These are phyloP conservation scores for Eucalyptus dawsonii DNA, from an alignment of 345 rosid species.

Conservation along the genomic window DNA sequence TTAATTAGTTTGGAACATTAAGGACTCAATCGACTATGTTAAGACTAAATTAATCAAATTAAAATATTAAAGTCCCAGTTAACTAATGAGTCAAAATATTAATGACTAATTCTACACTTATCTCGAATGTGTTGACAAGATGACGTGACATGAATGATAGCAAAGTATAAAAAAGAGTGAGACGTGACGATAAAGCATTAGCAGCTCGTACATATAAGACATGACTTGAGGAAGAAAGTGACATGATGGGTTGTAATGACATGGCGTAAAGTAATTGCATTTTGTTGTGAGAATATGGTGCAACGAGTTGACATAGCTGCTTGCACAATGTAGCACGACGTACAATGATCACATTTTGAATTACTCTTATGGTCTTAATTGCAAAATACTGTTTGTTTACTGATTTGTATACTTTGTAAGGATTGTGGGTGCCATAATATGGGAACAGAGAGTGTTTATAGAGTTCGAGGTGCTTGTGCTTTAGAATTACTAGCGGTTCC, in stretches of 20 bases:
- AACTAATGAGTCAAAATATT: not conserved
- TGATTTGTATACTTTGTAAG: not conserved
- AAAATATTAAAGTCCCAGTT: fast-evolving
- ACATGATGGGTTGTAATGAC: not conserved
- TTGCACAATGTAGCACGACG: no score
- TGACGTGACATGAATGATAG: not conserved
- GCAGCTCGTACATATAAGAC: not conserved
- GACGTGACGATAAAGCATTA: not conserved
- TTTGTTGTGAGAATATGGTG: not conserved
- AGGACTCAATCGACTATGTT: no score
- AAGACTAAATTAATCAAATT: not conserved
- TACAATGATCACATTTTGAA: fast-evolving
- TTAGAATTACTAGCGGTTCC: not conserved
- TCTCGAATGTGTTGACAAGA: not conserved
- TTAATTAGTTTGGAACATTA: no score
- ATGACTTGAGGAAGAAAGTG: fast-evolving
- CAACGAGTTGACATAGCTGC: no score
- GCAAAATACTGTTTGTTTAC: not conserved
- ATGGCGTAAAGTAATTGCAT: not conserved
- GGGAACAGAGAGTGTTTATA: not conserved
- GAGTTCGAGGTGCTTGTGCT: not conserved
- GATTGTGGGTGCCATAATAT: not conserved
- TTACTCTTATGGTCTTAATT: not conserved
- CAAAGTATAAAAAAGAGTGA: not conserved
- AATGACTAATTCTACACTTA: no score